phyloP scores from a whole-genome alignment of 305 asterid genomes.

The Plantago rigida region DNA sequence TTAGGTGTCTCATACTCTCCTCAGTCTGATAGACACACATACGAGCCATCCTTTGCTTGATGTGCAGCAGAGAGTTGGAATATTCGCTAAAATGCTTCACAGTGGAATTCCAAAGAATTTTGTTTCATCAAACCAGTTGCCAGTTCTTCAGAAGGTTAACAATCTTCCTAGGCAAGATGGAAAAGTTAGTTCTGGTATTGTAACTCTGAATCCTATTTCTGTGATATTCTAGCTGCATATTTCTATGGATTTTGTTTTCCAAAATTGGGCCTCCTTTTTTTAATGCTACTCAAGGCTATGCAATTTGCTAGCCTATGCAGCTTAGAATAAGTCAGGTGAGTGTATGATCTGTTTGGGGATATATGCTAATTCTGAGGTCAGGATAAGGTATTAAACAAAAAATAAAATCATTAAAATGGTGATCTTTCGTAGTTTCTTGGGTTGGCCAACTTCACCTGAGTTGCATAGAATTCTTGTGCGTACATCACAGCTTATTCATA shows the following conservation, averaged over 20 bases:
- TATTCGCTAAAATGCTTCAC: constrained; percentile 76
- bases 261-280: constrained; percentile 12
- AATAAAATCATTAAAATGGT: constrained; percentile 8
- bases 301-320: too few relatives aligned
- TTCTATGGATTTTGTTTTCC: constrained; percentile 11
- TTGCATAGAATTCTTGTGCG: constrained; percentile 15
- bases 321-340: not conserved
- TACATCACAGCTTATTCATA: constrained; percentile 14
- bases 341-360: constrained; percentile 7
- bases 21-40: constrained; percentile 65
- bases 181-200: constrained; percentile 49
- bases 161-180: constrained; percentile 33
- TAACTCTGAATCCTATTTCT: constrained; percentile 26
- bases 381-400: not conserved
- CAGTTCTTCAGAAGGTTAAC: constrained; percentile 33
- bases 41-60: constrained; percentile 61
- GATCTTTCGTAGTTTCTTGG: constrained; percentile 19
- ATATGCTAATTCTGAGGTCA: constrained; percentile 9
- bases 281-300: not conserved
- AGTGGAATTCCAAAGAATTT: constrained; percentile 78
- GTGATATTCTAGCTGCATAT: constrained; percentile 21
- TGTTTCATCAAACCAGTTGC: constrained; percentile 43
- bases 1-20: constrained; percentile 96
- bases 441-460: not conserved
- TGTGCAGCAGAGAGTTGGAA: constrained; percentile 59